Base-by-base conservation (phyloP, 2,329 filamentous ascomycete genomes). In the Clarireedia sp. region DNA sequence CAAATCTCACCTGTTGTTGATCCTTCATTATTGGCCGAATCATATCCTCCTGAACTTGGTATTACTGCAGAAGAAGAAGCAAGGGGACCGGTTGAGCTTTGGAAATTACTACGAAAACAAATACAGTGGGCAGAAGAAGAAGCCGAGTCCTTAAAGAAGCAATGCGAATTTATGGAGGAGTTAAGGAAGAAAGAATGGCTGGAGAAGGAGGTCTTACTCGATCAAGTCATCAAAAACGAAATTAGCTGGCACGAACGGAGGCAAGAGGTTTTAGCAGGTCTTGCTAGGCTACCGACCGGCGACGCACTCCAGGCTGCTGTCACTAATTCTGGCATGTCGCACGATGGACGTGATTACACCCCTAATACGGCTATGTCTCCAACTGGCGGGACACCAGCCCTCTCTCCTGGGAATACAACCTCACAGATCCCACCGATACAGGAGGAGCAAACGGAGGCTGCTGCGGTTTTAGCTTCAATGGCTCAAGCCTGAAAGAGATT, bases 121-220 rank as follows among this genome's bases (percentile, higher is more conserved):
- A 71, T 88, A 17, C 82, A 83, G 61, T 91, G 87, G 86, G 85
- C 85, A 1, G 79, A 84, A 61, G 78, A 82, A 57, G 85, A 91
- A 51, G 75, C 77, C 56, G 82, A 87, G 51, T 70, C 75, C 40
- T 74, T 94, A 50, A 79, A 78, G 63, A 75, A 74, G 54, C 84
- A 90, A 68, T 82, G 83, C 62, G 82, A 84, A 60, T 73, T 74
- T 44, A 78, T 86, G 69, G 87, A 92, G 68, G 79, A 80, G 37
- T 65, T 77, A 12, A 84, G 86, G 69, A 81, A 81, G 68, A 77
- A 82, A 59, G 87, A 90, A 67, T 94, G 89, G 89, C 73, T 82
- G 14, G 83, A 88, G 70, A 92, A 92, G 70, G 88, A 94, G 70
- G 78, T 89, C 29, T 70, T 92, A 17, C 71, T 94, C n/a, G 81